phyloP scores from a whole-genome alignment of 257 asterid species.

The Capsicum baccatum region DNA sequence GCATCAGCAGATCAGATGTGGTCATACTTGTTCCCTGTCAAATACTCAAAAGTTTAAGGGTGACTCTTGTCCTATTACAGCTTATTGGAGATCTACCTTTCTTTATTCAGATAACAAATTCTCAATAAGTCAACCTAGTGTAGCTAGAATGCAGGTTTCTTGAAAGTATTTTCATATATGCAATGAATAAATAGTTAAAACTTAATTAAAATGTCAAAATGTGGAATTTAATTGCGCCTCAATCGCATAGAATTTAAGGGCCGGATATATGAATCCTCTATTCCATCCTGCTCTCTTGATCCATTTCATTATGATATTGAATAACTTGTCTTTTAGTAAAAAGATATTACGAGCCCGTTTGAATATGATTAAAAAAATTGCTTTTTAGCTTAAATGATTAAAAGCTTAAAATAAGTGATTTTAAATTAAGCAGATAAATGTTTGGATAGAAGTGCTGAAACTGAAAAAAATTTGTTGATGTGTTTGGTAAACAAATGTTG shows the following conservation, averaged over 20 bases:
- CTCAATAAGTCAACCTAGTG: too few species aligned
- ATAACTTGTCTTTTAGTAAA: background rate
- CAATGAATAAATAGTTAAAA: background rate
- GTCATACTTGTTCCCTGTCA: background rate
- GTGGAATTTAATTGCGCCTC: background rate
- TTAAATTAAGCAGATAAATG: too few species aligned
- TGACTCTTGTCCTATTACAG: background rate
- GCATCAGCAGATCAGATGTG: constrained; percentile 11
- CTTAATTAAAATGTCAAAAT: background rate
- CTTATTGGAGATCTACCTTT: background rate
- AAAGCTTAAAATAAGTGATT: too few species aligned
- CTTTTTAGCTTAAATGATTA: too few species aligned
- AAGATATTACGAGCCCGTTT: background rate
- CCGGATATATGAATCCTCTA: background rate
- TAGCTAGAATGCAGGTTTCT: background rate
- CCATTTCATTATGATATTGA: background rate
- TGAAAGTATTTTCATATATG: background rate
- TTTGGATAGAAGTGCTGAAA: too few species aligned
- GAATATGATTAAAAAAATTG: too few species aligned
- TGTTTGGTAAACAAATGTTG: too few species aligned
- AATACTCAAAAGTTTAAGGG: background rate
- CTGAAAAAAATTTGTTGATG: too few species aligned
- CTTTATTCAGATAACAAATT: background rate
- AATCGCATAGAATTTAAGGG: background rate
- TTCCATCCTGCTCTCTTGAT: constrained; percentile 7